A percentile compares a stretch with the other conserved stretches of the same genome.
Evolutionary conservation across 768 basidiomycete species (phyloP).

Genomic region (Candolleomyces efflorescens): DNA sequence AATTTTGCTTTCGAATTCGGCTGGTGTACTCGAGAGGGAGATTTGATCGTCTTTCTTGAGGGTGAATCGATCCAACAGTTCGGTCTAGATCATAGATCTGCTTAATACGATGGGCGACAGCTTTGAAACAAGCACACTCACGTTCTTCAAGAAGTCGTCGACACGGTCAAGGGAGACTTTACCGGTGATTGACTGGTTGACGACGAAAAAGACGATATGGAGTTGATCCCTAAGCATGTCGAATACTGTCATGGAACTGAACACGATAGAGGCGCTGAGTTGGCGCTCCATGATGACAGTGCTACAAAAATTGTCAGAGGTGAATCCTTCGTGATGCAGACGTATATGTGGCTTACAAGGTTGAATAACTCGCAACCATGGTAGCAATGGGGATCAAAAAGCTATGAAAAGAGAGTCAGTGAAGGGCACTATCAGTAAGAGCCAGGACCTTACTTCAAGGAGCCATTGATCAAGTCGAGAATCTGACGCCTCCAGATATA

Average conservation of each 20-base stretch:
- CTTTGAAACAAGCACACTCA: constrained; percentile 10
- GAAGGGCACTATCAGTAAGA: neutral
- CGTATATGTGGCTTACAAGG: constrained; percentile 45
- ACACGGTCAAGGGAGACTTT: constrained; percentile 63
- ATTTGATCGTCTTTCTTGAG: constrained; percentile 14
- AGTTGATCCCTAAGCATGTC: constrained; percentile 54
- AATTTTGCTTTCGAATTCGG: constrained; percentile 22
- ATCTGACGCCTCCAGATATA: constrained; percentile 52
- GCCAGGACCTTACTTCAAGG: constrained; percentile 41
- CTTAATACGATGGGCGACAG: neutral
- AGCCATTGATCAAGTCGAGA: constrained; percentile 46
- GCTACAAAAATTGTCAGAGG: constrained; percentile 13
- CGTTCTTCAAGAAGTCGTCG: constrained; percentile 35
- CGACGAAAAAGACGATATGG: constrained; percentile 29
- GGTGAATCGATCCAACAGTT: constrained; percentile 38
- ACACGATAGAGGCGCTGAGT: constrained; percentile 39
- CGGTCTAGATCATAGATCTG: constrained; percentile 31
- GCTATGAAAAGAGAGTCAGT: constrained; percentile 24
- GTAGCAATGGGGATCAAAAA: constrained; percentile 56
- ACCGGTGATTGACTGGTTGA: constrained; percentile 31
- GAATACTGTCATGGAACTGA: constrained; percentile 60
- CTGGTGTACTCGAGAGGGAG: constrained; percentile 9
- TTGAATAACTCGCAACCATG: constrained; percentile 60
- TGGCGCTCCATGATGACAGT: constrained; percentile 34
- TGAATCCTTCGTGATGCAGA: neutral